Evolutionary conservation across 2,329 filamentous ascomycete genomes (phyloP).

Genomic region (Colletotrichum sp.): DNA sequence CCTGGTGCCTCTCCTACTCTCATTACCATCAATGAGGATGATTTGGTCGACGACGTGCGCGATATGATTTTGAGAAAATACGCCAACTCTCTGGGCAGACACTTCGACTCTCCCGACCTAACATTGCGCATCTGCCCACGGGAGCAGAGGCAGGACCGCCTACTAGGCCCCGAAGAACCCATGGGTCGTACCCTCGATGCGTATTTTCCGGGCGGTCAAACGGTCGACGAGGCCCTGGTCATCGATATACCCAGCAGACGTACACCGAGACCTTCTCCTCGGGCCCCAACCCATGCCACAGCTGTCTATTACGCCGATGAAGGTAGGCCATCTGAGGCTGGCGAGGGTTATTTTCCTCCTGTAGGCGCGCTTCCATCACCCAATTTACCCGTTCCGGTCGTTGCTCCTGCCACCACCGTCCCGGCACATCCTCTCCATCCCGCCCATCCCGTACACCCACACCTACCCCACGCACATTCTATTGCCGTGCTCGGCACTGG

Average conservation of each 20-base stretch:
- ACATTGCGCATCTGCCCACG: constrained; percentile 78
- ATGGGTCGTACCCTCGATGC: constrained; percentile 79
- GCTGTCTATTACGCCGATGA: constrained; percentile 67
- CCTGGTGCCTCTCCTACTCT: constrained; percentile 85
- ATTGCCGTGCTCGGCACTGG: constrained; percentile 84
- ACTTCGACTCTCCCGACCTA: constrained; percentile 90
- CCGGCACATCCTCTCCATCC: constrained; percentile 26
- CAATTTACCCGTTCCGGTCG: constrained; percentile 45
- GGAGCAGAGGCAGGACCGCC: constrained; percentile 68
- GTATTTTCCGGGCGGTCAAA: constrained; percentile 87
- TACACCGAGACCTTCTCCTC: constrained; percentile 82
- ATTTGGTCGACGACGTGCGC: constrained; percentile 92
- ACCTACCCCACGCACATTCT: constrained; percentile 52
- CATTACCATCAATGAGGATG: constrained; percentile 84
- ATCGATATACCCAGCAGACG: constrained; percentile 83
- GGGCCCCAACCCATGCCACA: constrained; percentile 49
- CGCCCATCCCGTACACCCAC: constrained; percentile 17
- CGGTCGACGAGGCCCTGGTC: constrained; percentile 84
- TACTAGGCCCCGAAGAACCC: constrained; percentile 84
- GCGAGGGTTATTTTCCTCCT: constrained; percentile 84
- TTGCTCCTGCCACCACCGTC: constrained; percentile 37
- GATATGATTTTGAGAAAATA: constrained; percentile 95
- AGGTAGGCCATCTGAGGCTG: constrained; percentile 68
- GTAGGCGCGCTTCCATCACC: constrained; percentile 48
- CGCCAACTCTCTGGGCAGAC: constrained; percentile 86